A percentile compares a stretch with the other conserved stretches of the same genome.
Evolutionary conservation across 2,329 filamentous ascomycete species (phyloP).

Genomic region (Hymenoscyphus infarciens): DNA sequence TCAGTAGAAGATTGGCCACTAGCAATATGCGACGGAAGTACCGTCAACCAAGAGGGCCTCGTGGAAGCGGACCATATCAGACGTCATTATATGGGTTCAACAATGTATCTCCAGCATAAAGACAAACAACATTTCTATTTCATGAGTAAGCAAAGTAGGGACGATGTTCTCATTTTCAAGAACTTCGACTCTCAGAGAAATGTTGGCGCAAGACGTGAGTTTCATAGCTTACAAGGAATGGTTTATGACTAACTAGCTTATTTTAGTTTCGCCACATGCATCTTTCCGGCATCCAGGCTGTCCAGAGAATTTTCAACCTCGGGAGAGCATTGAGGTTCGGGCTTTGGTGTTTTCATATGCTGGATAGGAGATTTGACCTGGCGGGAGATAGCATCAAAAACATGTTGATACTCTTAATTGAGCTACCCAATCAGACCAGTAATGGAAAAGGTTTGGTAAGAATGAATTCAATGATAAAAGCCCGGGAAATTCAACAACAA

Average conservation of each 20-base stretch:
- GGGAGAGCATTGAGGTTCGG: conserved; percentile 2
- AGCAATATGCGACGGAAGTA: conserved; percentile 17
- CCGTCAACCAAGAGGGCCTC: conserved; percentile 8
- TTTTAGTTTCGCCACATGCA: not conserved
- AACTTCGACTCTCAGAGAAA: conserved; percentile 12
- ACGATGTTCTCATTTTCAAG: conserved; percentile 17
- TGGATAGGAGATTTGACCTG: too few relatives aligned
- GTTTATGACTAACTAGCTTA: not conserved
- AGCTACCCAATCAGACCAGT: too few relatives aligned
- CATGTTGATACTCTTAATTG: too few relatives aligned
- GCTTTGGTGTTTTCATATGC: not conserved
- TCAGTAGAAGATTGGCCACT: conserved; percentile 11
- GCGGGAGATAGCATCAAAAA: too few relatives aligned
- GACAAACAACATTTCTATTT: conserved; percentile 13
- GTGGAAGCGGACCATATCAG: conserved; percentile 14
- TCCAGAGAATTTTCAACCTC: not conserved
- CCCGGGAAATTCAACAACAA: too few relatives aligned
- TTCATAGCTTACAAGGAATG: not conserved
- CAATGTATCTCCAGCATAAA: conserved; percentile 11
- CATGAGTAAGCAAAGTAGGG: conserved; percentile 8
- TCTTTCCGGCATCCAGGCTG: not conserved
- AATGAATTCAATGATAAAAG: too few relatives aligned
- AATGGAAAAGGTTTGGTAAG: too few relatives aligned
- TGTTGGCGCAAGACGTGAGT: conserved; percentile 7
- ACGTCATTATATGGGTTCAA: conserved; percentile 15